phyloP scores from a whole-genome alignment of 2,329 filamentous ascomycete genomes.

The Colletotrichum brevisporum region DNA sequence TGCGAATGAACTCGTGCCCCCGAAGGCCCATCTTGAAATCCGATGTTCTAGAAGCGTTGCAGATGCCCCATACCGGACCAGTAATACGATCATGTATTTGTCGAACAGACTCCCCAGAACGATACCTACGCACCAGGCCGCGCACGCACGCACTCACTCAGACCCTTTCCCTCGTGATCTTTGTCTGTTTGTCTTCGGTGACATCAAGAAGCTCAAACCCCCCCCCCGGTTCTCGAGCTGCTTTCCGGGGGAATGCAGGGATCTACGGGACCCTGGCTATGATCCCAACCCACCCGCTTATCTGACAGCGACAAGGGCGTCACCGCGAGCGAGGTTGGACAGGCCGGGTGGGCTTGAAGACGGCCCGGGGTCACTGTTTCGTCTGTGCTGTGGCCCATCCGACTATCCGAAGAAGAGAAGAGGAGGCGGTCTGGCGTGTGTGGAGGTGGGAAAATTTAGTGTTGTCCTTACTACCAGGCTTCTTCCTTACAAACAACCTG shows the following conservation, averaged over 20 bases:
- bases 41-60: slow-evolving; percentile 17
- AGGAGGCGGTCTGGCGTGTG: background rate
- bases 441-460: background rate
- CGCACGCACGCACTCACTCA: background rate
- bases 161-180: background rate
- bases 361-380: background rate
- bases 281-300: slow-evolving; percentile 19
- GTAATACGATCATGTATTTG: background rate
- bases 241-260: slow-evolving; percentile 31
- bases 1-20: background rate
- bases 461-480: slow-evolving; percentile 12
- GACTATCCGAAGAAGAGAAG: slow-evolving; percentile 9
- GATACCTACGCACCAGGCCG: background rate
- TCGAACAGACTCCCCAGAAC: background rate
- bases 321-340: slow-evolving; percentile 17
- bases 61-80: too few species aligned
- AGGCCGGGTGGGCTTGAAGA: slow-evolving; percentile 3
- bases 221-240: slow-evolving; percentile 26
- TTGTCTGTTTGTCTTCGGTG: slow-evolving; percentile 1
- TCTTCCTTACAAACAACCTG: background rate
- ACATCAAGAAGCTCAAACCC: slow-evolving; percentile 18
- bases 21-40: slow-evolving; percentile 14
- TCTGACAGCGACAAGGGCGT: slow-evolving; percentile 21
- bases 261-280: slow-evolving; percentile 15
- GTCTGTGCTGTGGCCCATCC: slow-evolving; percentile 8